A percentile compares a stretch with the other conserved stretches of the same genome.
These are phyloP conservation scores for Penicillium sp. DNA, from an alignment of 2,329 filamentous ascomycete species.

Conservation along the genomic window DNA sequence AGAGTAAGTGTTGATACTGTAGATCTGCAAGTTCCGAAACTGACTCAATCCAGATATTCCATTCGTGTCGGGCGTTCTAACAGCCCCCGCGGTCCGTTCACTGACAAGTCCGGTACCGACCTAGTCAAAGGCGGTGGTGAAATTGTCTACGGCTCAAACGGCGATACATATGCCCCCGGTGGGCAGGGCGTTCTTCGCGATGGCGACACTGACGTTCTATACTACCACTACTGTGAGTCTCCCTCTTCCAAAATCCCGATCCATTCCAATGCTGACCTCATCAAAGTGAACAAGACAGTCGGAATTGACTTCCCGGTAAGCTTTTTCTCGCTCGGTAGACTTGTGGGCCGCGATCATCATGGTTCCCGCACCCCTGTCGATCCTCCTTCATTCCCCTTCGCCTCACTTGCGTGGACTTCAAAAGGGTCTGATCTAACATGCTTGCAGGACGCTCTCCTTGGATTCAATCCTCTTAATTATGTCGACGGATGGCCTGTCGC, in stretches of 20 bases:
- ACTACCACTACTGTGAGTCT: conserved; percentile 38
- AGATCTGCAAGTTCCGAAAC: not conserved
- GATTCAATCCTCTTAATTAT: conserved; percentile 33
- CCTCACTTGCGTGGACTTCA: not conserved
- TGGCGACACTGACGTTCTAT: conserved; percentile 31
- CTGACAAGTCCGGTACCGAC: conserved; percentile 54
- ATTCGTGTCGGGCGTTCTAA: conserved; percentile 65
- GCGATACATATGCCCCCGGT: conserved; percentile 65
- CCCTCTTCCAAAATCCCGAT: too few species aligned
- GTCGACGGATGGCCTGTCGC: conserved; percentile 37
- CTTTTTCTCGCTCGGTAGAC: conserved; percentile 5
- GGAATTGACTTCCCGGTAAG: conserved; percentile 34
- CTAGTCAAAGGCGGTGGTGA: conserved; percentile 62
- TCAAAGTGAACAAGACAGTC: conserved; percentile 32
- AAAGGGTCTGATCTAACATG: conserved; percentile 16
- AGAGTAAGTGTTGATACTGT: conserved; percentile 41
- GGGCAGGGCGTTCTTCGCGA: conserved; percentile 64
- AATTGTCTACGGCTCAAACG: conserved; percentile 61
- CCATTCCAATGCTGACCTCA: conserved; percentile 3
- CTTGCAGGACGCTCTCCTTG: conserved; percentile 32
- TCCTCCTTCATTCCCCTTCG: conserved; percentile 21
- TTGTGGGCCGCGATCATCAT: conserved; percentile 13
- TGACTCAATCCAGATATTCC: conserved; percentile 51
- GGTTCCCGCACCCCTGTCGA: conserved; percentile 15
- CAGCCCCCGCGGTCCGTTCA: conserved; percentile 56